Conservation (phyloP, 2,329 filamentous ascomycete genomes). For the Colletotrichum brevisporum region DNA sequence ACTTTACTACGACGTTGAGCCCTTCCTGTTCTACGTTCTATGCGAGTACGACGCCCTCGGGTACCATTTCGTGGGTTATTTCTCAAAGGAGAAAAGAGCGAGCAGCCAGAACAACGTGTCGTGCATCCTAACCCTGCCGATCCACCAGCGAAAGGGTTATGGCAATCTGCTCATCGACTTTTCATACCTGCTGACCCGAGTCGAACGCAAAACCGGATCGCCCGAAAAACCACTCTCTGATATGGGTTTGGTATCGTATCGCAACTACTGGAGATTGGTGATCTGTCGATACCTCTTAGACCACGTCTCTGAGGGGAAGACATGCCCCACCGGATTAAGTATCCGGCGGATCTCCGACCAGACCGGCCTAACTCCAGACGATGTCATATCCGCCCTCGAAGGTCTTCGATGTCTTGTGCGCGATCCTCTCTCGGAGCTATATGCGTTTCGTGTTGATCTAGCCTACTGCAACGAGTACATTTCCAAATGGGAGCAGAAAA, state of each 20-base stretch:
- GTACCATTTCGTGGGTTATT: conserved; percentile 99
- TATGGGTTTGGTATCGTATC: conserved; percentile 97
- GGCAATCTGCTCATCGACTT: conserved; percentile 98
- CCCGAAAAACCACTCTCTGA: conserved; percentile 98
- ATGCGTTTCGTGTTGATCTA: conserved; percentile 90
- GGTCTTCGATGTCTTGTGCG: conserved; percentile 89
- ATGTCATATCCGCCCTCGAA: conserved; percentile 94
- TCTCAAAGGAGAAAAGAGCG: conserved; percentile 97
- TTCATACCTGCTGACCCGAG: conserved; percentile 93
- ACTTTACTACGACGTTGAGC: conserved; percentile 97
- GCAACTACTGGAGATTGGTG: conserved; percentile 95
- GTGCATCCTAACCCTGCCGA: conserved; percentile 95
- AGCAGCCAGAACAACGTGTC: conserved; percentile 98
- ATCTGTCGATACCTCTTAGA: conserved; percentile 87
- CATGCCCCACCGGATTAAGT: conserved; percentile 62
- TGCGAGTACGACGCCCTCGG: conserved; percentile 93
- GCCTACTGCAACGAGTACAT: conserved; percentile 91
- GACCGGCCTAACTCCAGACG: conserved; percentile 95
- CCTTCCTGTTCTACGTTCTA: conserved; percentile 97
- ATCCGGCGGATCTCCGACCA: conserved; percentile 83
- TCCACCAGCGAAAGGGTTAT: conserved; percentile 97
- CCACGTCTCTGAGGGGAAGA: conserved; percentile 57
- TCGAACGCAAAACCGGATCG: conserved; percentile 93
- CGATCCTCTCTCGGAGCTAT: conserved; percentile 89
- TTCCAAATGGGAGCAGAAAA: conserved; percentile 88